Conservation (phyloP, 225 moss, liverwort and hornwort genomes). For the Sphagnum tenellum region DNA sequence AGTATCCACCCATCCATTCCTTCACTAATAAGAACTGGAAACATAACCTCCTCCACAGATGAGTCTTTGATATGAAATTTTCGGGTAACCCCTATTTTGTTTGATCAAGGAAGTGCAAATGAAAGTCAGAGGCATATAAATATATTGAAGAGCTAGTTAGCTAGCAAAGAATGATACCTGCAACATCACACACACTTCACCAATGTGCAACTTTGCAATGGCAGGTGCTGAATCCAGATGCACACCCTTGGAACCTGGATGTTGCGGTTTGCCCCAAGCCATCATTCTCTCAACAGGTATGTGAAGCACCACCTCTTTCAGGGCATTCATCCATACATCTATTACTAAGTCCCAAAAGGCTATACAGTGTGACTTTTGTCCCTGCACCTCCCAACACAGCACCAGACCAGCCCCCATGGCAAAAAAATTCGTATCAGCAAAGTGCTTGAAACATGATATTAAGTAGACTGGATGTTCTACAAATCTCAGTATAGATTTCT, state of each 20-base stretch:
- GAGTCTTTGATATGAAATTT: too few species aligned
- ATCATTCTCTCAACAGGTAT: conserved; percentile 18
- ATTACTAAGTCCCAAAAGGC: conserved; percentile 63
- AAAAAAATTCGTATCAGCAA: too few species aligned
- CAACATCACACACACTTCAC: conserved; percentile 59
- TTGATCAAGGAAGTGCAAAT: too few species aligned
- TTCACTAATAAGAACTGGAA: background rate
- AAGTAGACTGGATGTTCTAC: too few species aligned
- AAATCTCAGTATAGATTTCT: too few species aligned
- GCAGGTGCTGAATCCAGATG: conserved; percentile 17
- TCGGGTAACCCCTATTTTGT: too few species aligned
- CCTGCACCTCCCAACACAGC: too few species aligned
- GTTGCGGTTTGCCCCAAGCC: conserved; percentile 61
- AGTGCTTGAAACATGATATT: too few species aligned
- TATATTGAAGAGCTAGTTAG: background rate
- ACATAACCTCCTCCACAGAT: too few species aligned
- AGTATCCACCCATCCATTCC: background rate
- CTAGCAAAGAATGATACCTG: conserved; percentile 29
- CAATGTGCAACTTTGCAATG: conserved; percentile 43
- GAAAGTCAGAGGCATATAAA: background rate
- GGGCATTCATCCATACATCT: conserved; percentile 46
- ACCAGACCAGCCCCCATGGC: too few species aligned
- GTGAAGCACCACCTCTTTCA: conserved; percentile 55
- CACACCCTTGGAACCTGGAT: conserved; percentile 20
- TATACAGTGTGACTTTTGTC: background rate